Evolutionary conservation across 495 filamentous ascomycete species (phyloP).

Genomic region (Immersiella caudata): DNA sequence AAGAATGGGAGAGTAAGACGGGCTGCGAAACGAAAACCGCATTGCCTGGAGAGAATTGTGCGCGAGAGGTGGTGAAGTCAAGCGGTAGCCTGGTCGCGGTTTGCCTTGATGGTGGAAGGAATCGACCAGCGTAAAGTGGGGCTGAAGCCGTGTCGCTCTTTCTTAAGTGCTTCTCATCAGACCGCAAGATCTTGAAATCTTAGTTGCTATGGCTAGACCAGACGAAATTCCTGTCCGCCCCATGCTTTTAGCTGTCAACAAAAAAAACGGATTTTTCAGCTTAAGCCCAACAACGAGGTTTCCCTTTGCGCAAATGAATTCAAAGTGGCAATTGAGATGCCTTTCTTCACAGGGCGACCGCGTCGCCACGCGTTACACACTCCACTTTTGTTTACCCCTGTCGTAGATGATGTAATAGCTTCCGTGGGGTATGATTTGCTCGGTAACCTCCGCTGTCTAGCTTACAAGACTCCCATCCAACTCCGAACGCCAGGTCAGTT

Average conservation of each 20-base stretch:
- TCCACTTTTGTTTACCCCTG: background rate
- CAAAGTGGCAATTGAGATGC: background rate
- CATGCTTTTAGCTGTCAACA: too few relatives aligned
- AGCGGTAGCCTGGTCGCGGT: background rate
- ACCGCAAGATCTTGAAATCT: background rate
- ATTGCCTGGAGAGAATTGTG: background rate
- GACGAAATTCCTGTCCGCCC: too few relatives aligned
- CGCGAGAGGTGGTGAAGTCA: background rate
- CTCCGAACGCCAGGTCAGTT: background rate
- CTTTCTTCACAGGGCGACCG: background rate
- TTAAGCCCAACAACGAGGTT: too few relatives aligned
- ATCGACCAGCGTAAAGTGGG: background rate
- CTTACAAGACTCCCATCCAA: background rate
- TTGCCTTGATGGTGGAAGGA: background rate
- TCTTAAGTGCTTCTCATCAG: background rate
- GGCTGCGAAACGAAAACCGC: background rate
- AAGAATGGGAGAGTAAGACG: background rate
- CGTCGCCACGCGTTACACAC: background rate
- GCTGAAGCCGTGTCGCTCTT: background rate
- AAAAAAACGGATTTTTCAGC: too few relatives aligned
- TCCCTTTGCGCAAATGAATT: background rate
- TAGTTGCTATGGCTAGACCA: too few relatives aligned
- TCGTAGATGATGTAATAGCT: background rate
- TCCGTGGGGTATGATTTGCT: background rate
- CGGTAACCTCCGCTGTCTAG: too few relatives aligned